Evolutionary conservation across 2,329 filamentous ascomycete genomes (phyloP).

Genomic region (Zymoseptoria crescenta): DNA sequence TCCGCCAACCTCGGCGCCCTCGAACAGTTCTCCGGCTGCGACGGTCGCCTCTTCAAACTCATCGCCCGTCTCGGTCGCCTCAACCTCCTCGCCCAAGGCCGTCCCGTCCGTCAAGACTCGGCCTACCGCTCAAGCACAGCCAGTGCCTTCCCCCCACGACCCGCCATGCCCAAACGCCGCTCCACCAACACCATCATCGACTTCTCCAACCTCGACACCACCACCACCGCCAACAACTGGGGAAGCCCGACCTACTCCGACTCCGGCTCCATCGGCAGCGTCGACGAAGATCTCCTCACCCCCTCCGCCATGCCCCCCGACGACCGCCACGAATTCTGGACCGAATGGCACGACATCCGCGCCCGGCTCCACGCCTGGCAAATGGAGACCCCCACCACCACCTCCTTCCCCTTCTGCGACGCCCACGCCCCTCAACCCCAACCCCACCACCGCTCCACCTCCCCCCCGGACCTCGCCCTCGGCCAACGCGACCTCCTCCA

Average conservation of each 20-base stretch:
- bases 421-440: conserved; percentile 25
- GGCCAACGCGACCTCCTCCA: conserved; percentile 65
- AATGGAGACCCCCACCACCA: conserved; percentile 44
- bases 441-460: conserved; percentile 17
- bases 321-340: conserved; percentile 60
- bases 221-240: conserved; percentile 44
- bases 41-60: conserved; percentile 76
- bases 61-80: conserved; percentile 76
- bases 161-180: conserved; percentile 19
- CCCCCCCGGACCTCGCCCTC: conserved; percentile 17
- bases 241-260: conserved; percentile 34
- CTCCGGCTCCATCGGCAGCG: conserved; percentile 35
- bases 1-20: conserved; percentile 62
- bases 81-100: conserved; percentile 71
- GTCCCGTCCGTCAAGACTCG: conserved; percentile 32
- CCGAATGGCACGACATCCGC: conserved; percentile 75
- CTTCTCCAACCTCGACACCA: conserved; percentile 57
- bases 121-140: conserved; percentile 1
- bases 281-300: conserved; percentile 9
- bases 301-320: conserved; percentile 44
- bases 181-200: conserved; percentile 29
- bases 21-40: conserved; percentile 83
- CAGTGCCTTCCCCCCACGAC: conserved; percentile 18
- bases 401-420: not conserved
- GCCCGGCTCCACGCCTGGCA: conserved; percentile 73